Evolutionary conservation across 257 asterid species (phyloP).

Genomic region (Eustoma russellianum): DNA sequence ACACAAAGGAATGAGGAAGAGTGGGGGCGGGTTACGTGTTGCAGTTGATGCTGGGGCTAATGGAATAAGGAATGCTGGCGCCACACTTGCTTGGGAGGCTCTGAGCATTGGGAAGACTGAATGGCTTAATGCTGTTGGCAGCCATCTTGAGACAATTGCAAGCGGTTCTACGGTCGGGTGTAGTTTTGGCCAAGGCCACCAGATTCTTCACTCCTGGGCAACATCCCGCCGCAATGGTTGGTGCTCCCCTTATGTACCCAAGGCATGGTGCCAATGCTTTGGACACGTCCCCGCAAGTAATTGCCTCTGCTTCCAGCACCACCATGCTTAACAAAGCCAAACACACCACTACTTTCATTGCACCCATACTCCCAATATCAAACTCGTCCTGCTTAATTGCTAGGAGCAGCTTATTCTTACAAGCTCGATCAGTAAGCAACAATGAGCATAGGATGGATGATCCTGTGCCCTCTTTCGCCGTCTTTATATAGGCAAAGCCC

Average conservation of each 20-base stretch:
- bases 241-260: conserved; percentile 1
- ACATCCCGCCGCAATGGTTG: neutral
- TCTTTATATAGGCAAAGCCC: too few relatives aligned
- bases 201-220: conserved; percentile 12
- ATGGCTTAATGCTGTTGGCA: neutral
- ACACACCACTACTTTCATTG: too few relatives aligned
- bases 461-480: too few relatives aligned
- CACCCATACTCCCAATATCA: too few relatives aligned
- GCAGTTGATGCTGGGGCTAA: conserved; percentile 52
- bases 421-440: too few relatives aligned
- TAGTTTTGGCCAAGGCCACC: neutral
- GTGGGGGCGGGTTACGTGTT: conserved; percentile 19
- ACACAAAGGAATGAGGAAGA: neutral
- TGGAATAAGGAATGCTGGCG: conserved; percentile 43
- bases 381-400: too few relatives aligned
- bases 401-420: too few relatives aligned
- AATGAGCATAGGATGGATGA: too few relatives aligned
- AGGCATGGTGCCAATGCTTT: conserved; percentile 8
- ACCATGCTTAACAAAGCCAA: conserved; percentile 7
- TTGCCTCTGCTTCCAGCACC: conserved; percentile 5
- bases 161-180: conserved; percentile 6
- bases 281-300: conserved; percentile 6
- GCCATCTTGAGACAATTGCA: conserved; percentile 11
- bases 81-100: conserved; percentile 42
- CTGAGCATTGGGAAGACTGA: conserved; percentile 27